These are phyloP conservation scores for Macadamia integrifolia DNA, from an alignment of 164 flowering plant species.

Conservation along the genomic window DNA sequence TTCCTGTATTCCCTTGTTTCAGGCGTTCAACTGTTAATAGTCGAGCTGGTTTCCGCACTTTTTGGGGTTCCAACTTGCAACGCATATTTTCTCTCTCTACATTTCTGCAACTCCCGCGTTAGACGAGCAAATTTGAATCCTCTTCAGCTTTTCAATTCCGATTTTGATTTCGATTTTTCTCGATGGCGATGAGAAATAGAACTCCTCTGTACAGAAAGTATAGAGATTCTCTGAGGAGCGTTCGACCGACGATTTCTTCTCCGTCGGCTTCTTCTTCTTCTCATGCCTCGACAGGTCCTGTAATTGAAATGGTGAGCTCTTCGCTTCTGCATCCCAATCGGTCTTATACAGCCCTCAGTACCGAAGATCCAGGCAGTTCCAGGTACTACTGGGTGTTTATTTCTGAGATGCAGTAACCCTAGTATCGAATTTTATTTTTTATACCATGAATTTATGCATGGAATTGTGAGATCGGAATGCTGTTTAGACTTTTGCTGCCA, in stretches of 20 bases:
- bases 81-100: no score
- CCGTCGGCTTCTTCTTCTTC: slow-evolving; percentile 20
- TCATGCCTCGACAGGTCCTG: slow-evolving; percentile 40
- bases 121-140: neutral
- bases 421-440: neutral
- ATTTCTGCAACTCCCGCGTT: no score
- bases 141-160: neutral
- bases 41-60: no score
- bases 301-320: slow-evolving; percentile 45
- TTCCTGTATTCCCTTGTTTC: no score
- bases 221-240: slow-evolving; percentile 78
- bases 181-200: slow-evolving; percentile 79
- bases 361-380: slow-evolving; percentile 55
- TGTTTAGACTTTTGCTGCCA: neutral
- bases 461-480: neutral
- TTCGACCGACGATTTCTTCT: slow-evolving; percentile 45
- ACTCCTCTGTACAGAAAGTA: slow-evolving; percentile 52
- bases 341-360: slow-evolving; percentile 57
- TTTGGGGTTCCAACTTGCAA: no score
- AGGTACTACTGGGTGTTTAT: slow-evolving; percentile 12
- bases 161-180: neutral
- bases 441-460: neutral
- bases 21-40: no score
- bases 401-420: slow-evolving; percentile 4
- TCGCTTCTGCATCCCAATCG: slow-evolving; percentile 43